Evolutionary conservation across 306 rosid genomes (phyloP).

Genomic region (Potentilla sterilis): DNA sequence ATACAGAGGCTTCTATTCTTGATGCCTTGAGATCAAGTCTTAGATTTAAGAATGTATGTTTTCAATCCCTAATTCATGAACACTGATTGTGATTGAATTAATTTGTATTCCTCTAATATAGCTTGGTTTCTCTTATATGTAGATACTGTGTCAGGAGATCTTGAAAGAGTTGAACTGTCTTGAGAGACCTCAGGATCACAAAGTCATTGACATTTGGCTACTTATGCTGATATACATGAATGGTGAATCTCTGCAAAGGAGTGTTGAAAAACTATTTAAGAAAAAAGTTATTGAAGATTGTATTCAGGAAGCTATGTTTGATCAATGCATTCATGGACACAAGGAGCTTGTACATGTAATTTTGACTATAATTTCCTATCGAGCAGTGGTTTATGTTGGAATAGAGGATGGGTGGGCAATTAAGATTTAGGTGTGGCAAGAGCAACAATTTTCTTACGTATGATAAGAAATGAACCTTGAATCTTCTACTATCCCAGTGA

Average conservation of each 20-base stretch:
- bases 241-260: slow-evolving; percentile 41
- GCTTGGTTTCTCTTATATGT: neutral
- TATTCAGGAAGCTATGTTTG: slow-evolving; percentile 34
- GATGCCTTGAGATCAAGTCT: slow-evolving; percentile 43
- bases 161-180: slow-evolving; percentile 37
- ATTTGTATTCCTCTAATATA: neutral
- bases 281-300: slow-evolving; percentile 38
- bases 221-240: slow-evolving; percentile 39
- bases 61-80: neutral
- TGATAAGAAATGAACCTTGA: neutral
- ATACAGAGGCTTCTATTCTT: slow-evolving; percentile 36
- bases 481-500: neutral
- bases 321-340: slow-evolving; percentile 37
- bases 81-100: neutral
- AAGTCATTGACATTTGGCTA: slow-evolving; percentile 42
- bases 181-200: slow-evolving; percentile 39
- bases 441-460: neutral
- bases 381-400: neutral
- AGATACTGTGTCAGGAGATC: slow-evolving; percentile 45
- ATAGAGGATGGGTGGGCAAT: neutral
- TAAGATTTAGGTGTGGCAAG: neutral
- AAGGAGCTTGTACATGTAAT: slow-evolving; percentile 35
- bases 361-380: neutral
- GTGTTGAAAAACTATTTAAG: slow-evolving; percentile 33
- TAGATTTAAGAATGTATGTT: slow-evolving; percentile 37